These are phyloP conservation scores for Candida koratica DNA, from an alignment of 805 yeast genomes.

Conservation along the genomic window DNA sequence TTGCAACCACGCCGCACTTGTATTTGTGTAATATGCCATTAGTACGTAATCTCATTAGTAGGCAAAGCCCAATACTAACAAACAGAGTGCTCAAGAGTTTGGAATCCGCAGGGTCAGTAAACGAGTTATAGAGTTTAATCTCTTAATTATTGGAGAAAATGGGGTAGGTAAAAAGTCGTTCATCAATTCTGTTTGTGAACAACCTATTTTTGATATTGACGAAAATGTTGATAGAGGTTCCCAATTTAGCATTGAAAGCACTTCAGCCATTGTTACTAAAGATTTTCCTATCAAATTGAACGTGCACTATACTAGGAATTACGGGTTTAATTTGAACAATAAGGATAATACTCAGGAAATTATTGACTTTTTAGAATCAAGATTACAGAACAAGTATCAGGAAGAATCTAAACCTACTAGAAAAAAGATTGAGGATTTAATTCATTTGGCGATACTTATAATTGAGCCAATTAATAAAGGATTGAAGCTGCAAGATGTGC, in stretches of 20 bases:
- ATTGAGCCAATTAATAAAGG: slow-evolving; percentile 11
- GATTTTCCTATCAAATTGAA: slow-evolving; percentile 20
- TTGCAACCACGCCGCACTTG: slow-evolving; percentile 5
- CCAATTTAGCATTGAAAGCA: slow-evolving; percentile 1
- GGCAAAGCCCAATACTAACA: slow-evolving; percentile 4
- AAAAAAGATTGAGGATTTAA: slow-evolving; percentile 9
- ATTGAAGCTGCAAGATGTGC: slow-evolving; percentile 12
- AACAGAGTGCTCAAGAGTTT: slow-evolving; percentile 9
- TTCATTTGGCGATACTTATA: slow-evolving; percentile 13
- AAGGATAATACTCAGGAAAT: slow-evolving; percentile 12
- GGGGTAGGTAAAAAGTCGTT: slow-evolving; percentile 67
- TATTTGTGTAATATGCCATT: slow-evolving; percentile 6
- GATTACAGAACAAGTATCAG: slow-evolving; percentile 9
- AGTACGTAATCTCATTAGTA: slow-evolving; percentile 4
- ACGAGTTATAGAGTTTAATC: slow-evolving; percentile 18
- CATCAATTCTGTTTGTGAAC: slow-evolving; percentile 69
- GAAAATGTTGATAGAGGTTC: not conserved
- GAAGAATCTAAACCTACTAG: slow-evolving; percentile 14
- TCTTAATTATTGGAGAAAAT: slow-evolving; percentile 36
- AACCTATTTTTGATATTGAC: slow-evolving; percentile 9
- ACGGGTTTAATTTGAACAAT: slow-evolving; percentile 23
- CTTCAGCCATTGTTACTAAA: slow-evolving; percentile 14
- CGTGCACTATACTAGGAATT: slow-evolving; percentile 22
- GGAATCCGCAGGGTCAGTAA: slow-evolving; percentile 11
- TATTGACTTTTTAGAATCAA: slow-evolving; percentile 9